These are phyloP conservation scores for Psilocybe subaeruginosa DNA, from an alignment of 768 basidiomycete genomes.

Conservation along the genomic window DNA sequence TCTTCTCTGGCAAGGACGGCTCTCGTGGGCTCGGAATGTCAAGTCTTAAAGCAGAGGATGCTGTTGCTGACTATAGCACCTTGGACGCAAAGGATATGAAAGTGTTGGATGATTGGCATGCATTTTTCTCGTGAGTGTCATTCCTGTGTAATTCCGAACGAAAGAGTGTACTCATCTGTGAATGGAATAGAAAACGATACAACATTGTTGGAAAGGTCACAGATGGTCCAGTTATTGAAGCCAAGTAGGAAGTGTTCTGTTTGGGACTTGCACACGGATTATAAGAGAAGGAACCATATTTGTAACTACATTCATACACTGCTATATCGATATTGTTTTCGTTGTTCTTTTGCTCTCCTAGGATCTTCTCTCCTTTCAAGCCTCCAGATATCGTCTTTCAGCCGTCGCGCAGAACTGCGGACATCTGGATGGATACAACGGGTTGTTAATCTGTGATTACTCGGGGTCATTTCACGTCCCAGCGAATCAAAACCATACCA, in stretches of 20 bases:
- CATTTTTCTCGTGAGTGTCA: constrained; percentile 78
- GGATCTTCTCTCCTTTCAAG: neutral
- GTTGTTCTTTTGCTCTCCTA: neutral
- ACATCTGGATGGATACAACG: too few relatives aligned
- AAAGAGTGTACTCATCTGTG: neutral
- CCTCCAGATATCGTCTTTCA: too few relatives aligned
- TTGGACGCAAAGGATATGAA: constrained; percentile 75
- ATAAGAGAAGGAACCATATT: neutral
- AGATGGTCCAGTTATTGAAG: neutral
- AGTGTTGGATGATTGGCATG: constrained; percentile 87
- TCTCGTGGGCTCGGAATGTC: constrained; percentile 90
- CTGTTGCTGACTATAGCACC: constrained; percentile 81
- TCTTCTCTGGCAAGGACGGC: constrained; percentile 95
- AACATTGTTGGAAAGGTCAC: constrained; percentile 4
- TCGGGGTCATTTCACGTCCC: too few relatives aligned
- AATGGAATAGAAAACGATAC: neutral
- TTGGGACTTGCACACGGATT: neutral
- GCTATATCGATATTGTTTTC: neutral
- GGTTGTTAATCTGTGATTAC: too few relatives aligned
- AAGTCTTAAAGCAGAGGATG: constrained; percentile 84
- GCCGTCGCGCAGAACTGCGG: too few relatives aligned
- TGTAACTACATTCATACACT: neutral
- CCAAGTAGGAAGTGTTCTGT: neutral
- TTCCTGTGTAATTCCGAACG: neutral
- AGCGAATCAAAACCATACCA: too few relatives aligned